Evolutionary conservation across 1,284 basidiomycete genomes (phyloP), one percentile per base, ranked within the genome.

Genomic region (Somion occarium): DNA sequence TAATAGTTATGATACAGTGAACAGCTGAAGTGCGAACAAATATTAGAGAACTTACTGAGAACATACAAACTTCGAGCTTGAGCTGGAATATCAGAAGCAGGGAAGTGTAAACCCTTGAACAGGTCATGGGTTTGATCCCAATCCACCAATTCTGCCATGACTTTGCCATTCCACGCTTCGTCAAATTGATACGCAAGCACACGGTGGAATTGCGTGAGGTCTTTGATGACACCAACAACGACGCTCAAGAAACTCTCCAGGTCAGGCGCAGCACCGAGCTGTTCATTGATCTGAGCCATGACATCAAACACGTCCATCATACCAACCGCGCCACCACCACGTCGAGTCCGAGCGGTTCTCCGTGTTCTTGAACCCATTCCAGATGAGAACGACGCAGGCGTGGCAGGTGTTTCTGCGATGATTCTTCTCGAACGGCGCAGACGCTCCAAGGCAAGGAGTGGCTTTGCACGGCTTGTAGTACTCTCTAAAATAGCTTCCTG

Each of bases 111-210:
- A 0, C 88, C 88, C 56, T 79, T 81, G 66, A 84, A 94, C 38
- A 94, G 69, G 64, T 93, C 90, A 58, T 84, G 83, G 5, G 89
- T 88, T 63, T 83, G 79, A 51, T 75, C 80, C 88, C 87, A 91
- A 63, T 94, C 91, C 19, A 93, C 84, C 12, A 93, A 71, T 68
- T 94, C 91, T 11, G 89, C 82, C 0, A 93, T 87, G 42, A 91
- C 88, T 63, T 91, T 82, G 13, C 84, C 83, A 61, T 85, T 85
- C 82, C 82, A 85, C 18, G 65, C 56, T 58, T 88, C 84, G 64
- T 88, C 85, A 61, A 88, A 88, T 67, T 92, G 89, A 64, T 94
- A 94, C n/a, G 93, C 76, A 66, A 95, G 73, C n/a, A 93, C 88
- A 7, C 91, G 79, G 64, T 92, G 88, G 63, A 92, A 92, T 63